Conservation (phyloP, 768 basidiomycete species). For the Lepiota venenata region DNA sequence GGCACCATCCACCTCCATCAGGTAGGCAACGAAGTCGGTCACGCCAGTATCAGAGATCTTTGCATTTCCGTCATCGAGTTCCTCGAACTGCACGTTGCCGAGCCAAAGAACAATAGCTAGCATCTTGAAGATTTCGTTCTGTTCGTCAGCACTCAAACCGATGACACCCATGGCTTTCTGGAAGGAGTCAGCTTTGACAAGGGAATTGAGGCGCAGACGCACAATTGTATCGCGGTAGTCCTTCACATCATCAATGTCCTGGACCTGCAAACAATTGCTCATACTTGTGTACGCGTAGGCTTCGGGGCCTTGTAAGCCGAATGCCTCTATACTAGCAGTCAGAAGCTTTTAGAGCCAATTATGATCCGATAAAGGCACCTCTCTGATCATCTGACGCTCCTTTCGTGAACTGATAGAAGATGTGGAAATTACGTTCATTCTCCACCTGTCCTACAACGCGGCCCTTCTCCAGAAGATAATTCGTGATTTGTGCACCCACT, state of each 20-base stretch:
- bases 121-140: constrained; percentile 91
- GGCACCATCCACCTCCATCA: constrained; percentile 83
- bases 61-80: constrained; percentile 89
- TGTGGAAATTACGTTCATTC: constrained; percentile 96
- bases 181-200: neutral
- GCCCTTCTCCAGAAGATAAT: constrained; percentile 96
- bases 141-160: constrained; percentile 81
- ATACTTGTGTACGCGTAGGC: constrained; percentile 91
- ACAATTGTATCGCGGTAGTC: constrained; percentile 91
- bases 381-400: constrained; percentile 87
- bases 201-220: constrained; percentile 22
- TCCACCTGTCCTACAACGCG: constrained; percentile 96
- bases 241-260: constrained; percentile 83
- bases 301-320: constrained; percentile 94
- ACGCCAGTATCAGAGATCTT: constrained; percentile 76
- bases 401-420: constrained; percentile 99
- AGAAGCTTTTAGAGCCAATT: constrained; percentile 9
- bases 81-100: constrained; percentile 89
- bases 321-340: constrained; percentile 59
- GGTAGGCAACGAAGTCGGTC: constrained; percentile 92
- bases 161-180: constrained; percentile 94
- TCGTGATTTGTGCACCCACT: constrained; percentile 96
- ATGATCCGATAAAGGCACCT: constrained; percentile 44
- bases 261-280: constrained; percentile 90
- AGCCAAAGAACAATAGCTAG: constrained; percentile 92